Evolutionary conservation across 495 filamentous ascomycete genomes (phyloP), one percentile per base, ranked within the genome.

Genomic region (Hypoxylon fuscum): DNA sequence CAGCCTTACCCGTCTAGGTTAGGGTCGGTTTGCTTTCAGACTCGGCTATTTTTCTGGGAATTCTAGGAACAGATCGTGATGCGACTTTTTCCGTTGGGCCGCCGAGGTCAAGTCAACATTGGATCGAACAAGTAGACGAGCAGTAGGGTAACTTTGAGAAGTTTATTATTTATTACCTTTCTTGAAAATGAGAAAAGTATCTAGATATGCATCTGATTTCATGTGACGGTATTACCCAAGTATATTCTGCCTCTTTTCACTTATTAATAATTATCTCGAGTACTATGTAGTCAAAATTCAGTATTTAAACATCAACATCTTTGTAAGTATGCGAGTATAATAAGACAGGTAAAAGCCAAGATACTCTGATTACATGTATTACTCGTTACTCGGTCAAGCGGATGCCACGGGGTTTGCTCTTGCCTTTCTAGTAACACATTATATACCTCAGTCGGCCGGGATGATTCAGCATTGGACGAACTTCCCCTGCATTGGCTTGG

Each of bases 41-140:
- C 34, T 68, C 64, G 64, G 64, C 59, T 68, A 68, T 68, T 41
- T 68, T 68, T 68, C 48, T 68, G 52, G 12, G 14, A 29, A 41
- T 34, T 2, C 56, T 50, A 12, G 47, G 40, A 17, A 12, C 23
- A 20, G 38, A 52, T 53, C 35, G n/a, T 14, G 15, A 4, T 53
- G 47, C 42, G 43, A 48, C 32, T 32, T 43, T 55, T 68, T 62
- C 53, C 64, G 64, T 51, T 68, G 50, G 64, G 43, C 64, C 59
- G 64, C 64, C 54, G 53, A 63, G 46, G 48, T 66, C 37, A 43
- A 66, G 48, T 66, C 37, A 43, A 66, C 35, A 12, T 5, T 38
- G 23, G 40, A 23, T 41, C 12, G 15, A 43, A 20, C 10, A 27
- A 27, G 3, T 27, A 27, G 4, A 4, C 25, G 25, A 27, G 3